phyloP scores from a whole-genome alignment of 164 flowering plant genomes.

The Litsea cubeba region DNA sequence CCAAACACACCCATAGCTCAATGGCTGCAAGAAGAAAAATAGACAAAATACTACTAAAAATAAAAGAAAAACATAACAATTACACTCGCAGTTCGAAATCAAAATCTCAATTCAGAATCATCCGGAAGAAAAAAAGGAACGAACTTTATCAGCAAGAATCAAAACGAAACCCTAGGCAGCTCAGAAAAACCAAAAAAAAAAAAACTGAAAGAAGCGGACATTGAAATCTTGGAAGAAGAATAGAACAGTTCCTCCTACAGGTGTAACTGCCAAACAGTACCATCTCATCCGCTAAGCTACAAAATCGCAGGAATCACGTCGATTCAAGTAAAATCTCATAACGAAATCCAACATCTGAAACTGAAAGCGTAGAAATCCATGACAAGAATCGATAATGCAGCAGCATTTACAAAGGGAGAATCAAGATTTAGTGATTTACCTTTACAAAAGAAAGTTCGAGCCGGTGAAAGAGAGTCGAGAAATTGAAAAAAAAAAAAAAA shows the following conservation, averaged over 20 bases:
- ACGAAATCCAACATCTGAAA: neutral
- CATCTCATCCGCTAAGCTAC: neutral
- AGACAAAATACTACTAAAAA: too few relatives aligned
- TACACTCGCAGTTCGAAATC: too few relatives aligned
- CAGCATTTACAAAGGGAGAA: neutral
- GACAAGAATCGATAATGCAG: neutral
- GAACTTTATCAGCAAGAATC: too few relatives aligned
- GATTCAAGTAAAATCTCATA: neutral
- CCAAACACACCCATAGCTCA: too few relatives aligned
- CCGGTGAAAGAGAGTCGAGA: neutral
- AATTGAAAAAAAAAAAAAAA: neutral
- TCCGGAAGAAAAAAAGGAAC: neutral
- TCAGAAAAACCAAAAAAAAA: too few relatives aligned
- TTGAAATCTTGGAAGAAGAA: neutral
- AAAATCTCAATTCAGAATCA: too few relatives aligned
- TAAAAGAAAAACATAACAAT: too few relatives aligned
- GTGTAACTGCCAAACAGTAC: neutral
- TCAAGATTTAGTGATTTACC: neutral
- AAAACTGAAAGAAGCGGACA: neutral
- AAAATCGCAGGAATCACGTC: neutral
- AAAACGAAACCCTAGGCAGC: neutral
- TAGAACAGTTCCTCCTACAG: neutral
- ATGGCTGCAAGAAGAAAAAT: too few relatives aligned
- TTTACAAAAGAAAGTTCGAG: too few relatives aligned
- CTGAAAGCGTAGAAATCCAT: neutral